Evolutionary conservation across 208 protist genomes (phyloP).

Genomic region (Blechomonas ayalai): DNA sequence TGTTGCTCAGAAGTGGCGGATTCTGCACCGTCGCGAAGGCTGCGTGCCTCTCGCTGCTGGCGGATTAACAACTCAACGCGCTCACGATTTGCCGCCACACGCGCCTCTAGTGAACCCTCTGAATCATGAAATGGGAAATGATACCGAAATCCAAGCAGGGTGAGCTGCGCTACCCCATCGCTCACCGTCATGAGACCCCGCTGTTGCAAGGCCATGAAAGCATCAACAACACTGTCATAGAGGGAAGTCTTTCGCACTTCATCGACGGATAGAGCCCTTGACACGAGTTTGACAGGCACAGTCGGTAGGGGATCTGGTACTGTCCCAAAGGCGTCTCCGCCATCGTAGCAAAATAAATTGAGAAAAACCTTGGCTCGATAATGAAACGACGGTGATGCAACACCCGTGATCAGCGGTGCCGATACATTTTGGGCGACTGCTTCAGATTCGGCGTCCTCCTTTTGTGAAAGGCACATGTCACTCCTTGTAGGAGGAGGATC

Average conservation of each 20-base stretch:
- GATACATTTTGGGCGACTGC: too few species aligned
- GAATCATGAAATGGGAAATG: conserved; percentile 73
- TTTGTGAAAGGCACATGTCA: too few species aligned
- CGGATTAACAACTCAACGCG: conserved; percentile 5
- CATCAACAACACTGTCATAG: conserved; percentile 27
- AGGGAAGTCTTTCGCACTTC: conserved; percentile 25
- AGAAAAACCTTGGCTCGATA: conserved; percentile 36
- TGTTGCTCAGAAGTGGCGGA: background rate
- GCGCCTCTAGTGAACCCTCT: conserved; percentile 47
- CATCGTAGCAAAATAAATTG: conserved; percentile 72
- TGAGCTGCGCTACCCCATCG: conserved; percentile 38
- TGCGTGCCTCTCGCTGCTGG: too few species aligned
- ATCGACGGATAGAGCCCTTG: conserved; percentile 14
- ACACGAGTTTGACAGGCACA: conserved; percentile 23
- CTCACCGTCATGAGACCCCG: conserved; percentile 33
- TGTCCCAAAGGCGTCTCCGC: conserved; percentile 31
- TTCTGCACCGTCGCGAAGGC: conserved; percentile 9
- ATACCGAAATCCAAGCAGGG: conserved; percentile 69
- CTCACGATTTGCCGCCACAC: conserved; percentile 14
- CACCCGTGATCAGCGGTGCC: too few species aligned
- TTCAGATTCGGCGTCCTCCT: too few species aligned
- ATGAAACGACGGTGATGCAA: conserved; percentile 77
- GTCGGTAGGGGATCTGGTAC: conserved; percentile 40
- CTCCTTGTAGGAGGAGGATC: too few species aligned
- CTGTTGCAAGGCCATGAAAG: conserved; percentile 25